phyloP scores from a whole-genome alignment of 2,329 filamentous ascomycete species.

The Mycosphaerella sp. region DNA sequence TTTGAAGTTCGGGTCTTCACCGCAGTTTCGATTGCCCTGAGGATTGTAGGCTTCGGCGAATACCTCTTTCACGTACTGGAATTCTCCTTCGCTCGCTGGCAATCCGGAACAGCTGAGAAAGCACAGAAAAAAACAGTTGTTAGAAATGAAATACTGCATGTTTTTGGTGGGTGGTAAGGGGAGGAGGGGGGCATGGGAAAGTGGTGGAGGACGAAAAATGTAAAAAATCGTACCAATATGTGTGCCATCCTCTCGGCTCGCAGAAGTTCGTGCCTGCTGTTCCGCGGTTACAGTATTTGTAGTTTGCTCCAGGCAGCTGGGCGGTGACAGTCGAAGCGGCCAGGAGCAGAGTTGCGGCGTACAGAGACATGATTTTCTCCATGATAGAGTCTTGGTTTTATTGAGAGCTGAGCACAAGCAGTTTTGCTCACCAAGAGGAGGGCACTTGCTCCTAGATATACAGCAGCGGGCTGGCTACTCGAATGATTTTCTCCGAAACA shows the following conservation, averaged over 20 bases:
- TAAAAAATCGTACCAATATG: constrained; percentile 1
- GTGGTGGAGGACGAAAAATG: no score
- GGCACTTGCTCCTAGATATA: no score
- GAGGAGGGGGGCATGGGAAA: no score
- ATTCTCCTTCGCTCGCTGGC: constrained; percentile 5
- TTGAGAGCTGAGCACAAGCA: background rate
- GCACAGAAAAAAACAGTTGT: no score
- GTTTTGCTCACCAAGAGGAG: no score
- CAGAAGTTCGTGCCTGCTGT: constrained; percentile 4
- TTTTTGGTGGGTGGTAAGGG: no score
- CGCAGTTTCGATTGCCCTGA: constrained; percentile 1
- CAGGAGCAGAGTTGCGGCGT: background rate
- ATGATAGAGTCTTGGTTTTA: background rate
- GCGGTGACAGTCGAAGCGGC: background rate
- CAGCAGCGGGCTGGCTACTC: no score
- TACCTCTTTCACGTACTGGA: constrained; percentile 4
- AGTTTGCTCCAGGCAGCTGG: constrained; percentile 2
- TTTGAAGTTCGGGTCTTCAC: constrained; percentile 3
- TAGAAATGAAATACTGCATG: no score
- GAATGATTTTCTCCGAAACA: no score
- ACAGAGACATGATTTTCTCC: background rate
- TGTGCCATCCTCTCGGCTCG: constrained; percentile 3
- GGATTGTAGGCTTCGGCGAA: constrained; percentile 2
- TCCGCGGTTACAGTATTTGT: constrained; percentile 1
- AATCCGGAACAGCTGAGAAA: background rate